Evolutionary conservation across 2,329 filamentous ascomycete genomes (phyloP), one percentile per base, ranked within the genome.

Genomic region (Saccharata proteae): DNA sequence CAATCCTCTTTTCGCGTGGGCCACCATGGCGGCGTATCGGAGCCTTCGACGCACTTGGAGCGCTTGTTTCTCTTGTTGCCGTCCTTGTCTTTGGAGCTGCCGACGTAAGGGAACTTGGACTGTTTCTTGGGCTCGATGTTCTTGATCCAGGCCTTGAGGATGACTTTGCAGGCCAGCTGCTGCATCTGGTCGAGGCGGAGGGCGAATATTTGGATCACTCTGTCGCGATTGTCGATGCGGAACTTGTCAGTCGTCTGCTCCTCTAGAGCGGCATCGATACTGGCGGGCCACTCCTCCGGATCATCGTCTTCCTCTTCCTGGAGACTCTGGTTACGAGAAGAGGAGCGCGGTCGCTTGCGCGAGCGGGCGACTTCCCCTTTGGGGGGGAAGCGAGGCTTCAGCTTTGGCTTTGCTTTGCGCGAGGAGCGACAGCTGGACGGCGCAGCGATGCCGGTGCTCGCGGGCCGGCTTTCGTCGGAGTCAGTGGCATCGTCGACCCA

Each of bases 101-200:
- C 64, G 1, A 74, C 79, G 45, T 85, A 85, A 0, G 80, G 79
- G 43, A 80, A 74, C 12, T 71, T 77, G 0, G 76, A 77, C 51
- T 83, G 79, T 52, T 85, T 85, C 55, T 80, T 82, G 0, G 80
- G 80, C 43, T 80, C 77, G 2, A 84, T 71, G 2, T 72, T 65
- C 46, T 82, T 82, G 37, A 85, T 74, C 71, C 79, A 84, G 8
- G 71, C 75, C 49, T 84, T 85, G 19, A 74, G 74, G 31, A 84
- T 74, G 16, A 75, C 58, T 52, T 84, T 84, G 55, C 76, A 78
- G 5, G 74, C 70, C 2, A 72, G 68, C 43, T 85, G 80, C 44
- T 84, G 78, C 42, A 78, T 69, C 36, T 69, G 68, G 39, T 69
- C 71, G 47, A 83, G 74, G 1, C 72, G 65, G 15, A 29, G 33